Conservation (phyloP, 1,284 basidiomycete species). For the Phaffia rhodozyma region DNA sequence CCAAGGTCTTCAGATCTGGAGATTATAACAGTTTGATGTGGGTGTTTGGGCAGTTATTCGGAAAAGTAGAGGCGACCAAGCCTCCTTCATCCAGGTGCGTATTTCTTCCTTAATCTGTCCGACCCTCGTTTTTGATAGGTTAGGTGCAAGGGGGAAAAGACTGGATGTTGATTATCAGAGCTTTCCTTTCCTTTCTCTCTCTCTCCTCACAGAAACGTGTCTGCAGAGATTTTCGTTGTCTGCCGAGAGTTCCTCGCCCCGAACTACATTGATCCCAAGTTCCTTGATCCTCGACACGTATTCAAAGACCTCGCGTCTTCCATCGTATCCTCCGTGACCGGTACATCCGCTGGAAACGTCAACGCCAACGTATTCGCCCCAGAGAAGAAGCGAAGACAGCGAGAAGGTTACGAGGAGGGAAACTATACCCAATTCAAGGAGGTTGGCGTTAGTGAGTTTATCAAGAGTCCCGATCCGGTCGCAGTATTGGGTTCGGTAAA, state of each 20-base stretch:
- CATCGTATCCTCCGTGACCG: constrained; percentile 22
- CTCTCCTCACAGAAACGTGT: constrained; percentile 64
- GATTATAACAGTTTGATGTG: constrained; percentile 99
- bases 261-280: constrained; percentile 92
- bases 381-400: constrained; percentile 84
- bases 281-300: constrained; percentile 93
- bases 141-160: neutral
- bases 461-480: constrained; percentile 60
- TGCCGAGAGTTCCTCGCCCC: constrained; percentile 93
- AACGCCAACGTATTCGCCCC: constrained; percentile 91
- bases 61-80: constrained; percentile 95
- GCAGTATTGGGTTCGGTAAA: constrained; percentile 70
- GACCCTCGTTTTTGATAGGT: neutral
- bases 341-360: constrained; percentile 29
- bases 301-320: constrained; percentile 75
- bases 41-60: constrained; percentile 97
- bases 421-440: constrained; percentile 83
- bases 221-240: constrained; percentile 98
- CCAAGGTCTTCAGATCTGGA: constrained; percentile 96
- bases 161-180: neutral
- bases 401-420: constrained; percentile 93
- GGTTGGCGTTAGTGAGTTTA: constrained; percentile 59
- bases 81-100: constrained; percentile 86
- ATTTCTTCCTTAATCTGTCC: neutral
- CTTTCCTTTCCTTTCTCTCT: neutral